Evolutionary conservation across 2,329 filamentous ascomycete species (phyloP), one percentile per base, ranked within the genome.

Genomic region (Basipetospora chlamydospora): DNA sequence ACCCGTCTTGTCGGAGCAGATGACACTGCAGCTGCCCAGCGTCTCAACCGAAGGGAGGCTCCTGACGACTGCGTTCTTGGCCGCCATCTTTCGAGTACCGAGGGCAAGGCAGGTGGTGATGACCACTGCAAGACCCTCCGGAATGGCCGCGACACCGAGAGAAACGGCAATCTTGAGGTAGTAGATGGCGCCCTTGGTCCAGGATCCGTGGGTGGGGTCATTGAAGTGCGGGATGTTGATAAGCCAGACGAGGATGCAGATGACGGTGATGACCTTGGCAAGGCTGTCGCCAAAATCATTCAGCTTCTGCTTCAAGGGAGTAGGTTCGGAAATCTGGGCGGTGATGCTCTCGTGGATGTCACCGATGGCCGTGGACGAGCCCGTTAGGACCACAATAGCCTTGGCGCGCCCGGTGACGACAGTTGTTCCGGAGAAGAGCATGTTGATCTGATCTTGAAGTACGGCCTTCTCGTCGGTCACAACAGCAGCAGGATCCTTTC

Each of bases 101-200:
- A 98, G 71, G 44, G 90, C 90, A 42, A 98, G 66, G 58, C 90
- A 98, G 21, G 90, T 96, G n/a, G 90, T 98, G 47, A 98, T 98
- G 46, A 98, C 92, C 37, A 96, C 90, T 22, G 90, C 90, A 31
- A 98, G 72, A 57, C 92, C 90, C 63, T 98, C 90, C 0, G 90
- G 90, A 52, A 98, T 98, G 46, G 92, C 90, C 32, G 90, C 90
- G 28, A 98, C 90, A 59, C 90, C 92, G 26, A 98, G 80, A 34
- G 90, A 98, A 28, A 98, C 92, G 28, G 90, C 90, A 54, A 98
- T 98, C 70, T 98, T 98, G 50, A 98, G 75, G 60, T 98, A 98
- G 70, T 98, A 98, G 52, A 98, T 96, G 41, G 90, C 90, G 41
- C 90, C 90, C 66, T 96, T 98, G 44, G 84, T 73, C 79, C 86